Evolutionary conservation across 2,329 filamentous ascomycete species (phyloP), one percentile per base, ranked within the genome.

Genomic region (Cytospora chrysosperma): DNA sequence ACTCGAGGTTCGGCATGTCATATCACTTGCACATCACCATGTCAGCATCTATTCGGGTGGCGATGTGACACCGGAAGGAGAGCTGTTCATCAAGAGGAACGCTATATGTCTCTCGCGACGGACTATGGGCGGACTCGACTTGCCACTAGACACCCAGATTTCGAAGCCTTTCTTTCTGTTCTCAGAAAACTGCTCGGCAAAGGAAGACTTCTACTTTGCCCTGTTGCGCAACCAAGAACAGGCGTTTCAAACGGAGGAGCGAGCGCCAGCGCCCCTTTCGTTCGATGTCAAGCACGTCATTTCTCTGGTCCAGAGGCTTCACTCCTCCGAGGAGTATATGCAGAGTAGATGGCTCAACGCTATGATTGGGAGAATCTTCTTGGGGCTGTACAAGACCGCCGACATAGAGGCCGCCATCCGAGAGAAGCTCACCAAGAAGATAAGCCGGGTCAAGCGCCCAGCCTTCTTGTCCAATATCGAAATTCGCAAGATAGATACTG

Each of bases 191-290:
- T 92, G 92, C 74, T 97, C 93, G 0, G 92, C 95, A 54, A 99
- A 99, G 75, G 95, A 99, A 75, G 95, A 99, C 74, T 98, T 99
- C 76, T 99, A 99, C 75, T 94, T 97, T 76, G 91, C 94, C 15
- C 81, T 99, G 69, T 81, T 99, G 47, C 88, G 88, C 70, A 96
- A 93, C 67, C 91, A 96, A 73, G 88, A 93, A 69, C 87, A 89
- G 70, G 84, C 85, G 19, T 81, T 86, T 63, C 81, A 82, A 47
- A 78, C 80, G 2, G 79, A 80, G 26, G 79, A 82, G 61, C 79
- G 81, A 24, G 84, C 87, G 1, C 92, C 93, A 0, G 82, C 82
- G 59, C 89, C 91, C 12, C 85, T 91, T 67, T 82, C 88, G 17
- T 96, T 96, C 70, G 90, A 96, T 32, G 86, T 92, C 19, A 89